Base-by-base conservation (phyloP, 306 rosid genomes). In the Cicer bijugum region DNA sequence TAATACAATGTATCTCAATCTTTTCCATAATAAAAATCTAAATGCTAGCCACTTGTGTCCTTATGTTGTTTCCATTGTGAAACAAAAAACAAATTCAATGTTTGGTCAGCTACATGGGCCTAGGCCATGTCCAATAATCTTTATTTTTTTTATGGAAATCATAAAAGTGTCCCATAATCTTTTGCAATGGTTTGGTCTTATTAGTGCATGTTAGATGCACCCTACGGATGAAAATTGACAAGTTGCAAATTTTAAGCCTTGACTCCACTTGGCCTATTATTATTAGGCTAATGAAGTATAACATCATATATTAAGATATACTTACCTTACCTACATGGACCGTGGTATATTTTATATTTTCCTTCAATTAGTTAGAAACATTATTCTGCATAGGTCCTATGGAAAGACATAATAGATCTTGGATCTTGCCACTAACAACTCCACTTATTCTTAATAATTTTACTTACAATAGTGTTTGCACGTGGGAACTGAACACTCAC, bases 371-470 rank as follows among this genome's bases (percentile, higher is more conserved):
- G 17, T 28, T 28, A 28, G 35, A 75, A 69, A 35, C 23, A 60
- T 17, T 60, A 62, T 51, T 69, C 60, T 69, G 35, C 1, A 33
- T 11, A 9, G 46, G 12, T 17, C 28, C 6, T 42, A 14, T n/a
- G 45, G 74, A 43, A 43, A 69, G 53, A 59, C 74, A 38, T 37
- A 55, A 38, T 37, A 63, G 76, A 57, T 72, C 71, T 66, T 42
- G 85, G 82, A 77, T 82, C 79, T 28, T 48, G 67, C 53, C 20
- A 45, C 17, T 66, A 35, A 58, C 48, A 53, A 17, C 35, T 53
- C 12, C 60, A 17, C 12, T 53, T 8, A 53, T 53, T 53, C 35
- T 8, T 53, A 53, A 9, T 17, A 0, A 42, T 42, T 42, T 12
- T 12, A 52, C 9, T 53, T 8, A 8, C 60, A 53, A 12, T 44